Conservation (phyloP, 2,329 filamentous ascomycete species). For the Beauveria pseudobassiana region DNA sequence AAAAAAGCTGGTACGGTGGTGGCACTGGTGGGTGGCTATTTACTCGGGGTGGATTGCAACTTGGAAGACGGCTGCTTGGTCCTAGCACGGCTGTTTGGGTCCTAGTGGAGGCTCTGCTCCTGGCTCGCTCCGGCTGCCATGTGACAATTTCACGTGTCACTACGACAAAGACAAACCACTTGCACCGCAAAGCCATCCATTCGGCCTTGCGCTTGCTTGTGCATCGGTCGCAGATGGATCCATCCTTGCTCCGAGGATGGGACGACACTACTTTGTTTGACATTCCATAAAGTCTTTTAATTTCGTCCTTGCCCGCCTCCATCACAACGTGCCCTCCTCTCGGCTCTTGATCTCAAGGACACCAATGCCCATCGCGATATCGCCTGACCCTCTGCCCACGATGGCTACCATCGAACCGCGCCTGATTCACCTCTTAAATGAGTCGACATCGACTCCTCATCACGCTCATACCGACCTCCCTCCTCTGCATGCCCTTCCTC, state of each 20-base stretch:
- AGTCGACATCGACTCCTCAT: constrained; percentile 39
- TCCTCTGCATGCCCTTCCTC: constrained; percentile 41
- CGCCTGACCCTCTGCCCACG: constrained; percentile 27
- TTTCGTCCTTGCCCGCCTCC: not conserved
- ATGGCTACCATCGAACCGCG: constrained; percentile 63
- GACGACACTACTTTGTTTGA: constrained; percentile 9
- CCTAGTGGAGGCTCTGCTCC: not conserved
- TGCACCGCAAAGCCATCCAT: not conserved
- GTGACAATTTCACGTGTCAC: constrained; percentile 14
- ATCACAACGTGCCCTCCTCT: constrained; percentile 8
- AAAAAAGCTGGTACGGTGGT: not conserved
- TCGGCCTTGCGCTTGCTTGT: constrained; percentile 10
- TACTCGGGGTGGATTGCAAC: not conserved
- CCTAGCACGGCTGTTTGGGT: not conserved
- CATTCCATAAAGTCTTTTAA: constrained; percentile 8
- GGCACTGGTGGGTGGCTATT: not conserved
- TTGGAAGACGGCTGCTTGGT: constrained; percentile 4
- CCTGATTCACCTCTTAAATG: constrained; percentile 58
- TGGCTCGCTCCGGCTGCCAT: constrained; percentile 7
- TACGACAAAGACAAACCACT: constrained; percentile 5
- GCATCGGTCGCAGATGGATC: constrained; percentile 12
- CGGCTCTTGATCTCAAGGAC: constrained; percentile 9
- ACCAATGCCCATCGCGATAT: constrained; percentile 23
- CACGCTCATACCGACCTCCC: constrained; percentile 46
- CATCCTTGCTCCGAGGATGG: constrained; percentile 13